Base-by-base conservation (phyloP, 1,284 basidiomycete species). In the Apiotrichum laibachii region DNA sequence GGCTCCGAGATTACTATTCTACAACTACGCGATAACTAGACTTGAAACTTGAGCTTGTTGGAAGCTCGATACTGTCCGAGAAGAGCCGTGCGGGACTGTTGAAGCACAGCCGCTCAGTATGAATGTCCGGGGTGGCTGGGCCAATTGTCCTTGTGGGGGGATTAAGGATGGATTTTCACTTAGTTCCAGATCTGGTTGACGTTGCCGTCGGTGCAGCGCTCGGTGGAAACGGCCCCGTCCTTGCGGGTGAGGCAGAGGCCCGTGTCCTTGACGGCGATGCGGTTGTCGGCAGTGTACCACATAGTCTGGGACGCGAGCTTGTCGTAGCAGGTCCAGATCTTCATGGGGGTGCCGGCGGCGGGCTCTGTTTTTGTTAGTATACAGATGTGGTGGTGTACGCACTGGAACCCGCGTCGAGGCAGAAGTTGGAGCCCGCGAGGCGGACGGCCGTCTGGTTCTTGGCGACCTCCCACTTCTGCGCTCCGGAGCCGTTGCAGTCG, bases 181-280 rank as follows among this genome's bases (percentile, higher is more conserved):
- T 44, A 44, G 43, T 44, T 21, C 73, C 72, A 74, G 47, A 67
- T 60, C 61, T 76, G 74, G 10, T 59, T 75, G 49, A 61, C 53
- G 65, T 76, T 76, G 56, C 47, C 54, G 33, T 55, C 58, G 54
- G 50, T 57, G 47, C 60, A 62, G 42, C 34, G 15, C 56, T 54
- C 56, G 19, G 53, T 51, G 55, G 62, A 60, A 37, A 61, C 40
- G 48, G 33, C 43, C 52, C 59, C 62, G 49, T 62, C 60, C 46
- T 62, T 57, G 12, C 72, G 59, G 55, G 72, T 69, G 22, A 73
- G 54, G 56, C 70, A 73, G 50, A 60, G 57, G 9, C 63, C 61
- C 56, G 42, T 53, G 60, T 44, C 45, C 50, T 57, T 42, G 55
- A 60, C 37, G 16, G 52, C 55, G n/a, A 60, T 42, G 31, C 51